These are phyloP conservation scores for Solanum paucissectum DNA, from an alignment of 257 asterid species.

Conservation along the genomic window DNA sequence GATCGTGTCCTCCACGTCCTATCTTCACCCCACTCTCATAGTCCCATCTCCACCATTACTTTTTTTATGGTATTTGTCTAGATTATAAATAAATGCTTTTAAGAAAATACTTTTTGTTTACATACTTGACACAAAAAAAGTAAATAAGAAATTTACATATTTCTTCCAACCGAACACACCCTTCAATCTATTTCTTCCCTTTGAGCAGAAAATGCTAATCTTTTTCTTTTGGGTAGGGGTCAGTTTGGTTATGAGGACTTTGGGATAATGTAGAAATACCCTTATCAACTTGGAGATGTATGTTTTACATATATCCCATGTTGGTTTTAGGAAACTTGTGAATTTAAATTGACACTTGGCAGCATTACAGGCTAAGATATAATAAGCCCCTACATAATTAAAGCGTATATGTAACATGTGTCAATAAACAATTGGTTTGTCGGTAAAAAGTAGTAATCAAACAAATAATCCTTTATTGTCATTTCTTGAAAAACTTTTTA, in stretches of 20 bases:
- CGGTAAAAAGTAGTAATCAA: conserved; percentile 1
- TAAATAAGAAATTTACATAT: too few species aligned
- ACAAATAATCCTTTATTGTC: background rate
- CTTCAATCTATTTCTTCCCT: background rate
- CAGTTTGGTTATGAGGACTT: background rate
- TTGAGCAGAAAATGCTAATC: background rate
- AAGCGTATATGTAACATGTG: background rate
- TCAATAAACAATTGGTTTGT: background rate
- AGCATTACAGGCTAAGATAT: background rate
- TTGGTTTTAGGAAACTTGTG: background rate
- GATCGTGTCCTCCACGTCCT: background rate
- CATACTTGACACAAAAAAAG: background rate
- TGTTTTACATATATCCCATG: background rate
- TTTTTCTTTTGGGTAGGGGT: background rate
- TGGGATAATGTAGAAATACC: background rate
- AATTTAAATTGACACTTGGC: background rate
- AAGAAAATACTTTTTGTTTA: too few species aligned
- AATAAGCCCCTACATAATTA: background rate
- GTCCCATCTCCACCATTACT: background rate
- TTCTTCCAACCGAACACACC: background rate
- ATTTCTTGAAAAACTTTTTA: background rate
- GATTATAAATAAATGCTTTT: background rate
- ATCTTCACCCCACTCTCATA: background rate
- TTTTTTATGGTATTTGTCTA: background rate
- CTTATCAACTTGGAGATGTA: background rate